Evolutionary conservation across 139 green algal genomes (phyloP).

Genomic region (Chlamydomonas sp.): DNA sequence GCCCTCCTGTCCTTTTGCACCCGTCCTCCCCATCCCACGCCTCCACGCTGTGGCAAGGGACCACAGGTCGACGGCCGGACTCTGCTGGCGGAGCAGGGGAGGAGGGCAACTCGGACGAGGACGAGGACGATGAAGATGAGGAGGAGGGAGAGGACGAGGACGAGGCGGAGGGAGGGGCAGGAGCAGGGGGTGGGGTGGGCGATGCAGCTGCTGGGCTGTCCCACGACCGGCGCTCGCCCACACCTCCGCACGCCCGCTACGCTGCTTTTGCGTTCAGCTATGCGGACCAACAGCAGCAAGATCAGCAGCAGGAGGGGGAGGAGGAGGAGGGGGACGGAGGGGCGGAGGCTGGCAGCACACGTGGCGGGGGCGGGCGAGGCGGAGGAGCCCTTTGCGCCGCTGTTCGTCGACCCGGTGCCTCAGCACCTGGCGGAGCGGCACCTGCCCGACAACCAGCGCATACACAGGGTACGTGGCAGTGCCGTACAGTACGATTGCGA

Average conservation of each 20-base stretch:
- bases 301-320: neutral
- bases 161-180: neutral
- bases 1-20: neutral
- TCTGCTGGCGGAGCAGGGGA: neutral
- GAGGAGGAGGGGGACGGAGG: neutral
- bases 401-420: constrained; percentile 15
- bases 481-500: no score
- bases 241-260: neutral
- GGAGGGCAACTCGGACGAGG: neutral
- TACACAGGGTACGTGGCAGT: constrained; percentile 6
- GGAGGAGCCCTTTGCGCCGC: constrained; percentile 5
- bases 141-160: neutral
- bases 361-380: neutral
- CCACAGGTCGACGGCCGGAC: neutral
- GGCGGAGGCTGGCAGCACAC: neutral
- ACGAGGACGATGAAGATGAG: neutral
- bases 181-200: no score
- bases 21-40: neutral
- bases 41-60: neutral
- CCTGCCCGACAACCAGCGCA: constrained; percentile 14
- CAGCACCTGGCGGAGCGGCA: neutral
- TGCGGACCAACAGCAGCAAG: neutral
- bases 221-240: neutral
- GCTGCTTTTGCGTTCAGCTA: constrained; percentile 51
- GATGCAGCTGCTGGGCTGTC: no score